Conservation (phyloP, 2,329 filamentous ascomycete species). For the Biscogniauxia sp. region DNA sequence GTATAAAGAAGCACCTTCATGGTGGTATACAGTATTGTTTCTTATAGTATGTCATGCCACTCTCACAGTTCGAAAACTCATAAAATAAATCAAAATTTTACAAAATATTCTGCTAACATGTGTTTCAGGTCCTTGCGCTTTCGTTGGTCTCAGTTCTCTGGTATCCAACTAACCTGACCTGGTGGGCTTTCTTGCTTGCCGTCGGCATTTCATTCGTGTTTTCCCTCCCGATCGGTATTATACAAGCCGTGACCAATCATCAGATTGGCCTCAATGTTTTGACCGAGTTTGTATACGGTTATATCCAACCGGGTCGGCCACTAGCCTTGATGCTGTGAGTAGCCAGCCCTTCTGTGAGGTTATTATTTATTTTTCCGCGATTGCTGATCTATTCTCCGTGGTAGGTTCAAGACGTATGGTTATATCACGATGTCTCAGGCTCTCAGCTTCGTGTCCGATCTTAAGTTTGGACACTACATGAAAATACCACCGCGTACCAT, state of each 20-base stretch:
- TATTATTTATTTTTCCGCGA: background rate
- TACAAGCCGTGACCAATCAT: slow-evolving; percentile 68
- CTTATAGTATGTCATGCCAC: slow-evolving; percentile 41
- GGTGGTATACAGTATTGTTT: slow-evolving; percentile 63
- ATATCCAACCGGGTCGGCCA: slow-evolving; percentile 70
- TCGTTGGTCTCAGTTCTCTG: slow-evolving; percentile 54
- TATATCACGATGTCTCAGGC: slow-evolving; percentile 65
- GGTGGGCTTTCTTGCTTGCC: slow-evolving; percentile 71
- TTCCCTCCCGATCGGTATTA: slow-evolving; percentile 65
- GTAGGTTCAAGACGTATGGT: slow-evolving; percentile 61
- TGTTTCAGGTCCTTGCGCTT: slow-evolving; percentile 48
- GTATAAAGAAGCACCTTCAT: slow-evolving; percentile 61
- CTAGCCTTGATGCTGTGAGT: slow-evolving; percentile 69
- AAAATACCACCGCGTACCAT: slow-evolving; percentile 61
- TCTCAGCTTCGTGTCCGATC: slow-evolving; percentile 61
- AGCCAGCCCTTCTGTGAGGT: background rate
- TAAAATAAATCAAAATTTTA: background rate
- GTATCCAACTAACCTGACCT: slow-evolving; percentile 66
- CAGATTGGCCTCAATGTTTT: slow-evolving; percentile 72
- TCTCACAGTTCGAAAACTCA: background rate
- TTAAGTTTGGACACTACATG: slow-evolving; percentile 75
- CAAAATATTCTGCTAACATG: slow-evolving; percentile 6
- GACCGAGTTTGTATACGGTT: slow-evolving; percentile 72
- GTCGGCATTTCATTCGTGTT: slow-evolving; percentile 63
- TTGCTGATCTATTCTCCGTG: slow-evolving; percentile 15